Evolutionary conservation across 805 yeast genomes (phyloP).

Genomic region (Kurtzmaniella cleridarum): DNA sequence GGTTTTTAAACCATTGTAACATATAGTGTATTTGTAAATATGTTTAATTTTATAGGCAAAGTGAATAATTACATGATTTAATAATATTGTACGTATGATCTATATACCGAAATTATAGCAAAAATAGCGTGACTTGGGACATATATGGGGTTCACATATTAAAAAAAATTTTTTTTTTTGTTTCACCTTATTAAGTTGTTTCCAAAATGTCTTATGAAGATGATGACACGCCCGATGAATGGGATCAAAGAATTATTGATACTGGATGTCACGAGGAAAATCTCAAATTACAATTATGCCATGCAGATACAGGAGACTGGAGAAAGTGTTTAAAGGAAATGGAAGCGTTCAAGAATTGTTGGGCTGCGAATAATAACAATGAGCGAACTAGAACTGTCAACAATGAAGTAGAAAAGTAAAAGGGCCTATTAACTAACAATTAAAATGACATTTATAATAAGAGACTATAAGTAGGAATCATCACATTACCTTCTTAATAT

Average conservation of each 20-base stretch:
- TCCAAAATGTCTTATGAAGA: constrained; percentile 7
- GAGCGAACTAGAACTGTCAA: constrained; percentile 41
- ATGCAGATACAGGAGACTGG: constrained; percentile 45
- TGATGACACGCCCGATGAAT: constrained; percentile 42
- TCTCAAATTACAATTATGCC: constrained; percentile 35
- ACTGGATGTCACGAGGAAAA: constrained; percentile 42
- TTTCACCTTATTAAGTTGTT: no score
- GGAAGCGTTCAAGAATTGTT: constrained; percentile 57
- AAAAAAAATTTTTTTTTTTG: no score
- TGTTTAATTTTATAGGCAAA: no score
- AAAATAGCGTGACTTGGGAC: no score
- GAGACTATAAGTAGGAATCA: background rate
- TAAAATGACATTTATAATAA: background rate
- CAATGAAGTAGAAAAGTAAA: constrained; percentile 14
- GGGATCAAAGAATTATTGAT: constrained; percentile 41
- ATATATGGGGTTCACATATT: no score
- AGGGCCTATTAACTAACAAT: no score
- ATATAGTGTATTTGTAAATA: no score
- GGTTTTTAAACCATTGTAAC: constrained; percentile 22
- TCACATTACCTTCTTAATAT: no score
- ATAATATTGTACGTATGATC: no score
- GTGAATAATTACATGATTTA: no score
- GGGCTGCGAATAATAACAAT: constrained; percentile 54
- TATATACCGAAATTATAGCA: no score
- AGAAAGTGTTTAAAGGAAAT: constrained; percentile 37